Base-by-base conservation (phyloP, 306 rosid species). In the Cucumis hystrix region DNA sequence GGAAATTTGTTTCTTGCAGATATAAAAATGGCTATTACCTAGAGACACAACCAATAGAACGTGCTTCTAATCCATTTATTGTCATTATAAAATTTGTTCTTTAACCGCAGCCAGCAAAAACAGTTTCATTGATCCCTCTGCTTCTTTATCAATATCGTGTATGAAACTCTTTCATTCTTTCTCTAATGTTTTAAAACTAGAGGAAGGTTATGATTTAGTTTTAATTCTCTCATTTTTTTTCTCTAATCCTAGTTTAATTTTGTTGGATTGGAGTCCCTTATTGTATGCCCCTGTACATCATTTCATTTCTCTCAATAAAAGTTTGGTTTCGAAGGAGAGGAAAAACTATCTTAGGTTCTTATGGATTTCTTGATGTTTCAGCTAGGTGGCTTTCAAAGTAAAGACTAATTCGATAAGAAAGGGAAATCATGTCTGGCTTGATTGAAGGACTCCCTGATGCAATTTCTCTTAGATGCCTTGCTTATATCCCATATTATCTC, bases 371-470 rank as follows among this genome's bases (percentile, higher is more conserved):
- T 72, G 80, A 49, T 71, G 66, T 54, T 74, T 81, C 82, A 77
- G 83, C 47, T 80, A 80, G 62, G 62, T 54, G 57, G 47, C 80
- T 79, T 80, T 79, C 67, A 35, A 33, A 40, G 37, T 61, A 78
- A 77, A 78, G 45, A 74, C 51, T 73, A 56, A 33, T 33, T 33
- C 37, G 54, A 73, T 61, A 56, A 67, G 52, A 25, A 78, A 47
- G 76, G 78, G 74, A 82, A 67, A 80, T 83, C 66, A 94, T 94
- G 98, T 87, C 97, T 80, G 93, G 82, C 80, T 81, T 94, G 83
- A 92, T 94, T 82, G 97, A 90, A 83, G 97, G 97, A 56, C 97
- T 94, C 79, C 98, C 98, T 20, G 95, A 94, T 12, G 95, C 91
- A 43, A 93, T 94, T 79, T 89, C 98, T 66, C 83, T 94, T n/a